Percentiles rank a stretch among this genome's conserved stretches.
Conservation (phyloP, 2,329 filamentous ascomycete genomes). For the Ceratocystis diversiconidia region DNA sequence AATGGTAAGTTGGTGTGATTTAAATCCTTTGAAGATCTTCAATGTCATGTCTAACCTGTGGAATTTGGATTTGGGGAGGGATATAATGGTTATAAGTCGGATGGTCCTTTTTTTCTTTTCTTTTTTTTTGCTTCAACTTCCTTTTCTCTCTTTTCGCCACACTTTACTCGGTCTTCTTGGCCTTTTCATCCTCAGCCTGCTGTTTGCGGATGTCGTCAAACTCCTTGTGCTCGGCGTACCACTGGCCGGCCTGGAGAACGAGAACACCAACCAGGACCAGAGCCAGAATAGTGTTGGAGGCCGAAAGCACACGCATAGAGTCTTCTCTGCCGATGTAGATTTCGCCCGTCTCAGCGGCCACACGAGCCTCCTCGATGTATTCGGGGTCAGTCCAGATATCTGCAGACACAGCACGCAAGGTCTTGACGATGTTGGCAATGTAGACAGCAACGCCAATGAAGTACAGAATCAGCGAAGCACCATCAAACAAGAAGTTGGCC, state of each 20-base stretch:
- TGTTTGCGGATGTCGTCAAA: conserved; percentile 57
- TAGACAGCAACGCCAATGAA: conserved; percentile 85
- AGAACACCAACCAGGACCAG: conserved; percentile 83
- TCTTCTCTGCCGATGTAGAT: conserved; percentile 71
- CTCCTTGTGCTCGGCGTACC: conserved; percentile 96
- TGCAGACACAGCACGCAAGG: conserved; percentile 65
- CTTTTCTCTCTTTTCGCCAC: not conserved
- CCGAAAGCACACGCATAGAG: conserved; percentile 75
- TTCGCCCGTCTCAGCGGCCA: conserved; percentile 39
- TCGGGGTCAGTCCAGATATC: conserved; percentile 42
- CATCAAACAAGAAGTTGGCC: conserved; percentile 90
- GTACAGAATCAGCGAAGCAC: conserved; percentile 66
- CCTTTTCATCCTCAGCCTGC: conserved; percentile 22
- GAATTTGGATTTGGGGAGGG: not conserved
- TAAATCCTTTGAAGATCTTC: not conserved
- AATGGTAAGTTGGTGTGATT: not conserved
- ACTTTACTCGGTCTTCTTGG: conserved; percentile 15
- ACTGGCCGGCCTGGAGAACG: conserved; percentile 89
- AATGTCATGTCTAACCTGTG: not conserved
- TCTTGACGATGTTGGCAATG: conserved; percentile 92
- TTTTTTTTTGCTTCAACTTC: not conserved
- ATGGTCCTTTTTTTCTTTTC: not conserved
- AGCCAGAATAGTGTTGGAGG: conserved; percentile 91
- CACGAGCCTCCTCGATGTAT: conserved; percentile 29
- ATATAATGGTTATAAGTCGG: not conserved